Evolutionary conservation across 2,329 filamentous ascomycete genomes (phyloP).

Genomic region (Colletotrichum higginsianum): DNA sequence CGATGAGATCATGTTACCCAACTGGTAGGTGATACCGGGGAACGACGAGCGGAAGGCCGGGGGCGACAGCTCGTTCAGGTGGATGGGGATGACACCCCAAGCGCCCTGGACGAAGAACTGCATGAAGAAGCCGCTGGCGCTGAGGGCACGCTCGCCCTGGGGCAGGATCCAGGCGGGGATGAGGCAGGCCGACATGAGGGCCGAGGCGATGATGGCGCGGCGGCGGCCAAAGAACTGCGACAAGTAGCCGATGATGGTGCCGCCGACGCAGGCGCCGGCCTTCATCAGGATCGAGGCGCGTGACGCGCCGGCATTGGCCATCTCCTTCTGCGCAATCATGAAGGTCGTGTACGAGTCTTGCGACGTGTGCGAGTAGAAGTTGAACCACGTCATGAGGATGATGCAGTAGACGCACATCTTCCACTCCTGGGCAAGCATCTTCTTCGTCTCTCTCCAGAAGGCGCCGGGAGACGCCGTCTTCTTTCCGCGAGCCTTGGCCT

Average conservation of each 20-base stretch:
- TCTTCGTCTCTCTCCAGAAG: slow-evolving; percentile 79
- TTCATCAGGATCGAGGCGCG: slow-evolving; percentile 89
- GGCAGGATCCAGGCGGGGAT: slow-evolving; percentile 82
- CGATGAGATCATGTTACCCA: slow-evolving; percentile 82
- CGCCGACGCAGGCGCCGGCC: slow-evolving; percentile 81
- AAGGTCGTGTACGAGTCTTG: slow-evolving; percentile 89
- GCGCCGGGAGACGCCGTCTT: slow-evolving; percentile 57
- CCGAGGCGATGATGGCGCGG: slow-evolving; percentile 74
- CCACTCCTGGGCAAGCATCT: slow-evolving; percentile 81
- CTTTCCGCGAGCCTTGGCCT: slow-evolving; percentile 74
- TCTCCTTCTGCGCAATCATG: slow-evolving; percentile 80
- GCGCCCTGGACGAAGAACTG: slow-evolving; percentile 78
- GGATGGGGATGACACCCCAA: slow-evolving; percentile 79
- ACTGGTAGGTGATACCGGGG: slow-evolving; percentile 80
- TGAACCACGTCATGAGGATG: slow-evolving; percentile 84
- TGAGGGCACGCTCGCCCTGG: slow-evolving; percentile 70
- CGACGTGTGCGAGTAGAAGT: slow-evolving; percentile 83
- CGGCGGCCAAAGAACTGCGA: slow-evolving; percentile 84
- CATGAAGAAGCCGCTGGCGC: slow-evolving; percentile 77
- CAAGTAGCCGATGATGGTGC: slow-evolving; percentile 80
- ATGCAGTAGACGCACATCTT: slow-evolving; percentile 83
- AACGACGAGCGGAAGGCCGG: slow-evolving; percentile 80
- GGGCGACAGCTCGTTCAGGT: slow-evolving; percentile 81
- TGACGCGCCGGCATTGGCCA: slow-evolving; percentile 74
- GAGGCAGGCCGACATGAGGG: slow-evolving; percentile 71